Base-by-base conservation (phyloP, 2,329 filamentous ascomycete genomes). In the Colletotrichum sp. region DNA sequence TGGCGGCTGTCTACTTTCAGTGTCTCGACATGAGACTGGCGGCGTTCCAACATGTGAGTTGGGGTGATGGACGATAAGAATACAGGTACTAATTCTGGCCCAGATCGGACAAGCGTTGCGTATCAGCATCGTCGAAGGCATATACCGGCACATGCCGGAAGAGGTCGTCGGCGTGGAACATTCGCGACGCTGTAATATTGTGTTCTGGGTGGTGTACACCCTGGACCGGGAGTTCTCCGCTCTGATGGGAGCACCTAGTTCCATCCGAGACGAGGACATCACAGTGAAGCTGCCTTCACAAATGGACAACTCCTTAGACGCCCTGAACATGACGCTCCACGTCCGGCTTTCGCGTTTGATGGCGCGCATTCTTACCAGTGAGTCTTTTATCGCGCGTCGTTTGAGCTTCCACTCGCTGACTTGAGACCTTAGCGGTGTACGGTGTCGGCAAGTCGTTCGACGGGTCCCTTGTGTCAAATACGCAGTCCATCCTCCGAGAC, bases 1-100 rank as follows among this genome's bases (percentile, higher is more conserved):
- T 86, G 8, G 84, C 81, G 0, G 84, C 85, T 0, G 77, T 86
- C 0, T 86, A 86, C 70, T 81, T 86, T 5, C 85, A 86, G 36
- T 86, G 85, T 1, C 80, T 86, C 3, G 85, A 86, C 18, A 85
- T 86, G 83, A 80, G 85, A 66, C 79, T 84, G 0, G 82, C 83
- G 1, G 85, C 85, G 0, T 85, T 84, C 30, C 84, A 86, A 13
- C 83, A 86, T 68, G 85, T 85, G 39, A 49, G 39, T 49, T 12
- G 16, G 5, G 26, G 26, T 26, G 26, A 26, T 26, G 5, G 5
- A 4, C 26, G 5, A 6, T 26, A 6, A 26, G 16, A n/a, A 44
- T 3, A n/a, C 16, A 8, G 6, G 36, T 16, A 18, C 70, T 72
- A 44, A 78, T 30, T 21, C 2, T 13, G 3, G 26, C 8, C n/a